These are phyloP conservation scores for Phaffomyces opuntiae DNA, from an alignment of 805 yeast genomes.

Conservation along the genomic window DNA sequence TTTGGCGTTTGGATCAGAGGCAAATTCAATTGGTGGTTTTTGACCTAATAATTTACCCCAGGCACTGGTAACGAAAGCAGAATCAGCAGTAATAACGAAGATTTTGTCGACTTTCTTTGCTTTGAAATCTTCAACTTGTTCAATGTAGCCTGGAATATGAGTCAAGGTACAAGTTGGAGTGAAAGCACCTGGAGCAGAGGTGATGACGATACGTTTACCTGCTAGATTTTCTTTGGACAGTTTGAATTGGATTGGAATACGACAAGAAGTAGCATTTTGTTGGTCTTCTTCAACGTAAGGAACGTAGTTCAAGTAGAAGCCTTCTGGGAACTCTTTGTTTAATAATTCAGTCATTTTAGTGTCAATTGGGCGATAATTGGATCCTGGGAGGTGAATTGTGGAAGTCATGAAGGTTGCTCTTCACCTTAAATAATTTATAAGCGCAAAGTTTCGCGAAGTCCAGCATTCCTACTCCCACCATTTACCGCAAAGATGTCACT, in stretches of 20 bases:
- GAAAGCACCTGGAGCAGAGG: constrained; percentile 82
- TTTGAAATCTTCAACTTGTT: constrained; percentile 41
- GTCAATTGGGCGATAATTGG: no score
- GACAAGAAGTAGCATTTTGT: constrained; percentile 19
- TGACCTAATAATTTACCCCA: constrained; percentile 46
- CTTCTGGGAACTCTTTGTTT: constrained; percentile 23
- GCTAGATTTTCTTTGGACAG: constrained; percentile 20
- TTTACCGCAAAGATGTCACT: neutral
- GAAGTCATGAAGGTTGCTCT: neutral
- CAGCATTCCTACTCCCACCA: neutral
- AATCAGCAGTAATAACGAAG: constrained; percentile 59
- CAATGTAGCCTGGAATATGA: constrained; percentile 65
- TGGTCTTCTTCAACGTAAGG: constrained; percentile 23
- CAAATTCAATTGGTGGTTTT: constrained; percentile 38
- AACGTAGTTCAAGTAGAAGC: constrained; percentile 23
- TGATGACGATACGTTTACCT: constrained; percentile 44
- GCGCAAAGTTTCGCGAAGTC: neutral
- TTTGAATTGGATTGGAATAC: constrained; percentile 20
- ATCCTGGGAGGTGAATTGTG: no score
- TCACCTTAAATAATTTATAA: no score
- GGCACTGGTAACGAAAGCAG: constrained; percentile 63
- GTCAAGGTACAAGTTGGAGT: constrained; percentile 73
- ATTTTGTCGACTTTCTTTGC: constrained; percentile 54
- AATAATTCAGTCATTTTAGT: constrained; percentile 14
- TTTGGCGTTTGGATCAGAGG: constrained; percentile 55